Evolutionary conservation across 371 early-diverging fungal species (phyloP).

Genomic region (Mucor saturninus): DNA sequence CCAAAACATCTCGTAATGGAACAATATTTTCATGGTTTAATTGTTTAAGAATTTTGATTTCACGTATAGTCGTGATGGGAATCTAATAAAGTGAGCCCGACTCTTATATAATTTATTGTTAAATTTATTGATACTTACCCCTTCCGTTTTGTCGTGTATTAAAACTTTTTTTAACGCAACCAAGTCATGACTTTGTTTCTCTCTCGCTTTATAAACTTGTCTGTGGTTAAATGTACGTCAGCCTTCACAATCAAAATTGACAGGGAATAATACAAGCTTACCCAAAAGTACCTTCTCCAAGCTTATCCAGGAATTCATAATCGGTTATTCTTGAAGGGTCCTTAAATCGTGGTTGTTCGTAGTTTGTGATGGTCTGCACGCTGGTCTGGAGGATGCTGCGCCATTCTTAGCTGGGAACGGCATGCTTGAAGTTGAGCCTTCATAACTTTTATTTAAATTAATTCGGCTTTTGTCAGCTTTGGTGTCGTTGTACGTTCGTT

Average conservation of each 20-base stretch:
- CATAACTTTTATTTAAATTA: conserved; percentile 11
- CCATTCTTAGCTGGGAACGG: conserved; percentile 25
- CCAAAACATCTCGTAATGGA: conserved; percentile 80
- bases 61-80: conserved; percentile 95
- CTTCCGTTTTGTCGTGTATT: conserved; percentile 93
- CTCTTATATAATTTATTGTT: too few relatives aligned
- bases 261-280: conserved; percentile 33
- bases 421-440: conserved; percentile 14
- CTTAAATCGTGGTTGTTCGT: conserved; percentile 32
- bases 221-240: conserved; percentile 33
- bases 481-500: conserved; percentile 20
- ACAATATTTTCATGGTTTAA: conserved; percentile 89
- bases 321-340: conserved; percentile 73
- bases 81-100: conserved; percentile 46
- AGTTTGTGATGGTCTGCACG: conserved; percentile 13
- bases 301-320: conserved; percentile 75
- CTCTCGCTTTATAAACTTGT: conserved; percentile 87
- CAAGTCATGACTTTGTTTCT: conserved; percentile 69
- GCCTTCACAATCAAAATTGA: background rate
- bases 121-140: conserved; percentile 54
- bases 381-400: conserved; percentile 24
- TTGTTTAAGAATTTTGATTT: conserved; percentile 89
- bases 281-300: conserved; percentile 98
- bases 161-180: conserved; percentile 92
- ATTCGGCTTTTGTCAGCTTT: conserved; percentile 14